phyloP scores from a whole-genome alignment of 176 grass and related monocot genomes.

The Cenchrus americanus region DNA sequence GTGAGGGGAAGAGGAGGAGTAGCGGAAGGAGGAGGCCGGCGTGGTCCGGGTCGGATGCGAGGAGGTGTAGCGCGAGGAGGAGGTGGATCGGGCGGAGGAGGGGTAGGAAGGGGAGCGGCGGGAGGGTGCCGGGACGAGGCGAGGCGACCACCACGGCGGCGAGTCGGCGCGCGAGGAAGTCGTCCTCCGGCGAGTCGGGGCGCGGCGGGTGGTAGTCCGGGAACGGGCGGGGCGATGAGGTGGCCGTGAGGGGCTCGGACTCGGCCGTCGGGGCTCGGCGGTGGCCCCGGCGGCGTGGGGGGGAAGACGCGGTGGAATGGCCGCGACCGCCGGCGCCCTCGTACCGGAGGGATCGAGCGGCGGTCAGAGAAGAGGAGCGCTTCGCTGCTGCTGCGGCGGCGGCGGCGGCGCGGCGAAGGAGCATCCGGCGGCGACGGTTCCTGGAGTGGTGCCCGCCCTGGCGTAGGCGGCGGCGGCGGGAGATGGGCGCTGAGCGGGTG shows the following conservation, averaged over 20 bases:
- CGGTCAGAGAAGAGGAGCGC: neutral
- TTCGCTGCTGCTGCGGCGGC: conserved; percentile 34
- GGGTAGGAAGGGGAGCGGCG: conserved; percentile 46
- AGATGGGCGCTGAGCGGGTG: conserved; percentile 2
- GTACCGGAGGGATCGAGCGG: neutral
- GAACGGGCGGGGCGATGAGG: conserved; percentile 44
- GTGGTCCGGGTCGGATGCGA: conserved; percentile 55
- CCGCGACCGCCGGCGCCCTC: neutral
- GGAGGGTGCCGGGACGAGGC: conserved; percentile 23
- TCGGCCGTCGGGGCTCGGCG: neutral
- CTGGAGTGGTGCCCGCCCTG: conserved; percentile 24
- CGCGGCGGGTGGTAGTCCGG: conserved; percentile 65
- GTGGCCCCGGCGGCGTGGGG: conserved; percentile 6
- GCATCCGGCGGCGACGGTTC: conserved; percentile 35
- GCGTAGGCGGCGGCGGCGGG: conserved; percentile 24
- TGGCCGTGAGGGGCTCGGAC: neutral
- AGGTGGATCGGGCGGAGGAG: conserved; percentile 53
- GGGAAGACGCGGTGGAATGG: conserved; percentile 19
- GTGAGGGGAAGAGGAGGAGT: conserved; percentile 53
- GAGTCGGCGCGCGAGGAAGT: conserved; percentile 55
- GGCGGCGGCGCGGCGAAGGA: conserved; percentile 38
- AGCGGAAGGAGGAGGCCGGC: conserved; percentile 55
- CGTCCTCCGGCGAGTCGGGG: conserved; percentile 56
- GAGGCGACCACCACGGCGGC: conserved; percentile 57
- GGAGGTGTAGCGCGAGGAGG: conserved; percentile 60